Conservation (phyloP, 2,329 filamentous ascomycete species). For the Venturia oleaginea region DNA sequence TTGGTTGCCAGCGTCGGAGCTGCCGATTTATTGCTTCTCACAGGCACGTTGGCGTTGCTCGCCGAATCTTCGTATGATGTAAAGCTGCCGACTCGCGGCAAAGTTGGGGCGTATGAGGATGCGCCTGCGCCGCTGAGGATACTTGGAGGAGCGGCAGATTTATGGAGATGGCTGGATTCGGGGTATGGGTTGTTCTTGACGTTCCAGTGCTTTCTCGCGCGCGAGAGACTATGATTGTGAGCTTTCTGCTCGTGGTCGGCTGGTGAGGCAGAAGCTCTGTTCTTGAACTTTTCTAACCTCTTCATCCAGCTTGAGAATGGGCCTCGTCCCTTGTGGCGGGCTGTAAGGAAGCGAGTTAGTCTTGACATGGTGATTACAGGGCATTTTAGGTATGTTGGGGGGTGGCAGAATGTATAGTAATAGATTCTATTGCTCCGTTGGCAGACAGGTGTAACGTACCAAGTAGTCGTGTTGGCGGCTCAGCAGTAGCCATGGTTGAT, state of each 20-base stretch:
- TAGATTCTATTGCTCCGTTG: not conserved
- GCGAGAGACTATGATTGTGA: constrained; percentile 17
- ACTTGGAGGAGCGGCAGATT: constrained; percentile 43
- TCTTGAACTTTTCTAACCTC: constrained; percentile 81
- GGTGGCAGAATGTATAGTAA: not conserved
- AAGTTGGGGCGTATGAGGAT: constrained; percentile 29
- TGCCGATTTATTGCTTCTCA: constrained; percentile 60
- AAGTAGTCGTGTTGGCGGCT: constrained; percentile 34
- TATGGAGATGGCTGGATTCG: constrained; percentile 57
- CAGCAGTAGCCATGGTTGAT: constrained; percentile 34
- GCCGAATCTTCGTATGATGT: constrained; percentile 53
- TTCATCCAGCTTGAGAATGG: constrained; percentile 93
- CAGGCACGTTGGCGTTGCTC: constrained; percentile 49
- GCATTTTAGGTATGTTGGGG: not conserved
- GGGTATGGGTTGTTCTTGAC: constrained; percentile 85
- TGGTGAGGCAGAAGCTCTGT: constrained; percentile 51
- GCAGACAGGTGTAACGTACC: constrained; percentile 26
- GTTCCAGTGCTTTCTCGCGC: constrained; percentile 49
- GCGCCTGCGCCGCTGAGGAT: constrained; percentile 28
- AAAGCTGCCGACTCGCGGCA: constrained; percentile 36
- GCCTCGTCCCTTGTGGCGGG: constrained; percentile 64
- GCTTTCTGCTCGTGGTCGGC: constrained; percentile 33
- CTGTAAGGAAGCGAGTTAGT: constrained; percentile 36
- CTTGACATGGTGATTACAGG: constrained; percentile 11
- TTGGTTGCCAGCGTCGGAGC: constrained; percentile 80